Evolutionary conservation across 805 yeast species (phyloP).

Genomic region (Zygosaccharomyces lentus): DNA sequence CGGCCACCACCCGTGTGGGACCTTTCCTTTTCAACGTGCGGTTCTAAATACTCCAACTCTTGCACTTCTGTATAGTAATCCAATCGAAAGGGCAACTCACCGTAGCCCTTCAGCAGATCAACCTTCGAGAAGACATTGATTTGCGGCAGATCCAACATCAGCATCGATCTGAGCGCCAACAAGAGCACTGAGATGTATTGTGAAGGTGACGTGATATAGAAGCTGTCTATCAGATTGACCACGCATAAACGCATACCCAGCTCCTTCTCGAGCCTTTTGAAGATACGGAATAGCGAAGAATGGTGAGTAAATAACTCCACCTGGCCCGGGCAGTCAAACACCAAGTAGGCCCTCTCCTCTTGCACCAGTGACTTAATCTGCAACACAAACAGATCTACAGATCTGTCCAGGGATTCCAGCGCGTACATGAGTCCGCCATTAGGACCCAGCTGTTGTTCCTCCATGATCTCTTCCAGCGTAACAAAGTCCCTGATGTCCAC

Average conservation of each 20-base stretch:
- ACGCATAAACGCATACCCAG: conserved; percentile 75
- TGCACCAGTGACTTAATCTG: conserved; percentile 54
- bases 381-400: conserved; percentile 54
- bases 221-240: conserved; percentile 79
- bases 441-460: conserved; percentile 68
- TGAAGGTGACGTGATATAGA: conserved; percentile 78
- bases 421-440: conserved; percentile 90
- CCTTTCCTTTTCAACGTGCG: conserved; percentile 67
- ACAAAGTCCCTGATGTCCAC: conserved; percentile 76
- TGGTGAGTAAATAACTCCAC: conserved; percentile 93
- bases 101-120: conserved; percentile 73
- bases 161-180: conserved; percentile 83
- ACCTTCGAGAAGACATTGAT: conserved; percentile 89
- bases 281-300: conserved; percentile 63
- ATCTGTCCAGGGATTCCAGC: conserved; percentile 58
- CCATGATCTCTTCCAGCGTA: conserved; percentile 75
- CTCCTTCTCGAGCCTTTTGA: conserved; percentile 57
- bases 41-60: conserved; percentile 65
- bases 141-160: conserved; percentile 89
- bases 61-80: conserved; percentile 92
- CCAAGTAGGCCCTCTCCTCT: conserved; percentile 56
- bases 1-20: conserved; percentile 57
- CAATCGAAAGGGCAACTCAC: conserved; percentile 72
- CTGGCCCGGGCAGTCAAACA: conserved; percentile 95
- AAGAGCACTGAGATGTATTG: conserved; percentile 80